Evolutionary conservation across 1,284 basidiomycete genomes (phyloP).

Genomic region (Ceratobasidium sp.): DNA sequence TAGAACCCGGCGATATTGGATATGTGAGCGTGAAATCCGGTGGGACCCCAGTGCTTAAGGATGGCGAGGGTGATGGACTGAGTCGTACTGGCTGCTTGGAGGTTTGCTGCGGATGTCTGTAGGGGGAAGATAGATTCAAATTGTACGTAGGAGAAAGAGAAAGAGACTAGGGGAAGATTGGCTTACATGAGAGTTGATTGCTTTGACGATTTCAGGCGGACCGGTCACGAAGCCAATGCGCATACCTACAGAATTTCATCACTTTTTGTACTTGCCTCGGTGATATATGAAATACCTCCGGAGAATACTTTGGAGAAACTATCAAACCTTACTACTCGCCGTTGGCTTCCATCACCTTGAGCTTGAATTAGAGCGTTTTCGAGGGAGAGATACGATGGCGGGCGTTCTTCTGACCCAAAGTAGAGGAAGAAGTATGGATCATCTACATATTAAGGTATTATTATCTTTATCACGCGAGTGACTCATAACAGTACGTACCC

Average conservation of each 20-base stretch:
- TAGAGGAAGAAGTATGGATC: constrained; percentile 86
- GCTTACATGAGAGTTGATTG: constrained; percentile 79
- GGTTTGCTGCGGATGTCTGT: constrained; percentile 79
- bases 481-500: constrained; percentile 62
- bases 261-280: neutral
- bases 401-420: constrained; percentile 73
- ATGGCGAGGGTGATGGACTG: constrained; percentile 82
- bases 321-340: constrained; percentile 89
- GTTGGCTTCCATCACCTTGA: constrained; percentile 59
- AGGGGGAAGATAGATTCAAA: constrained; percentile 45
- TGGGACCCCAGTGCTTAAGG: constrained; percentile 82
- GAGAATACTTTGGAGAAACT: constrained; percentile 91
- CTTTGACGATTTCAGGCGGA: constrained; percentile 78
- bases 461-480: neutral
- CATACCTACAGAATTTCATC: constrained; percentile 57
- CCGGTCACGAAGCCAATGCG: constrained; percentile 90
- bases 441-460: constrained; percentile 61
- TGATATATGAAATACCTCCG: constrained; percentile 66
- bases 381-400: constrained; percentile 83
- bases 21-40: constrained; percentile 83
- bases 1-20: constrained; percentile 84
- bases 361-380: constrained; percentile 60
- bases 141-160: constrained; percentile 20
- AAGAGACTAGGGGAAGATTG: no score
- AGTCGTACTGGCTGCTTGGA: constrained; percentile 72